Evolutionary conservation across 2,329 filamentous ascomycete genomes (phyloP), one percentile per base, ranked within the genome.

Genomic region (Daldinia sp.): DNA sequence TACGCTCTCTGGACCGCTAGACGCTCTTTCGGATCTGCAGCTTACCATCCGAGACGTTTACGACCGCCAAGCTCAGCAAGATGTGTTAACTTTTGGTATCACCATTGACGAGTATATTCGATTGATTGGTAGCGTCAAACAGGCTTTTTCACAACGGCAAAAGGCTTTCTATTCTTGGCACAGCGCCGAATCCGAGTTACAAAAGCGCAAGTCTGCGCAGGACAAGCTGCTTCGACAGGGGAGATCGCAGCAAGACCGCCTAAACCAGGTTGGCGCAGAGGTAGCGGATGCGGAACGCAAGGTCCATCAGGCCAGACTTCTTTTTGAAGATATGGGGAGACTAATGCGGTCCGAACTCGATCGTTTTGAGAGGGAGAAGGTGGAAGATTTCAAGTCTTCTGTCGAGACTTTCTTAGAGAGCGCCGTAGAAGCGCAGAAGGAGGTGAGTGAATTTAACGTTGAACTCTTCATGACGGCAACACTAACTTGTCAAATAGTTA

Each of bases 51-150:
- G 92, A 66, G 96, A 99, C 76, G 89, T 99, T 1, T 98, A 99
- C 78, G 94, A 98, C 74, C 92, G 96, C 23, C 96, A 99, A 81
- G 96, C 96, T 10, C 94, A 98, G 81, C 96, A 99, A 79, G 96
- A 99, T 78, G 91, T 98, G 35, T 86, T 99, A 58, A 99, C 96
- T 0, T 90, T 99, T 72, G 96, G 96, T 41, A 98, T 98, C 77
- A 97, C 97, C 48, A 94, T 99, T 70, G 96, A 99, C 72, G 96
- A 99, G 81, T 99, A 99, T 81, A 97, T 99, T 74, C 93, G 96
- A 4, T 83, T 99, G 48, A 98, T 99, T 74, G 93, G 94, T 35
- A 97, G 93, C 62, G 93, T 98, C 68, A 99, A 99, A 85, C 93
- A 92, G 69, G 93, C 96, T 0, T 99, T 99, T 77, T 83, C 87